These are phyloP conservation scores for Roridomyces roridus DNA, from an alignment of 768 basidiomycete genomes.

Conservation along the genomic window DNA sequence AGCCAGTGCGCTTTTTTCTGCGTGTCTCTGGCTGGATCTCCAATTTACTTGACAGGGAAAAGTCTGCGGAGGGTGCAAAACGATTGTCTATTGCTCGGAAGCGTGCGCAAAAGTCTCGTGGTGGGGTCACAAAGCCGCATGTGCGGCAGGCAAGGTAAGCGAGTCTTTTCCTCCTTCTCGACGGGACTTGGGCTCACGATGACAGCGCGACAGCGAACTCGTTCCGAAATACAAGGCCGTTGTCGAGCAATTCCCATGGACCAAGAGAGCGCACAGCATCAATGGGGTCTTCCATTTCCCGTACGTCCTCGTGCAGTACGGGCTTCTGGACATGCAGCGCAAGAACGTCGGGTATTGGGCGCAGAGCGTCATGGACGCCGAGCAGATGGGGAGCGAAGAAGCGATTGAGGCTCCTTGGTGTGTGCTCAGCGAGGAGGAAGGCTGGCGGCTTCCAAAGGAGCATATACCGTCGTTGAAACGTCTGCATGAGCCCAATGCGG, in stretches of 20 bases:
- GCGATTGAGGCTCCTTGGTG: slow-evolving; percentile 8
- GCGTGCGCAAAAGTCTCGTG: slow-evolving; percentile 4
- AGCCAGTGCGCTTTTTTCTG: too few relatives aligned
- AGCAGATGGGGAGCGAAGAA: not conserved
- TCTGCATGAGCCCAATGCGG: slow-evolving; percentile 29
- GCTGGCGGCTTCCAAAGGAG: slow-evolving; percentile 42
- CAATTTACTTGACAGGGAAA: too few relatives aligned
- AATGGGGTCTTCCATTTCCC: not conserved
- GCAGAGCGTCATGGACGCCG: not conserved
- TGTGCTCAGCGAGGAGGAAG: slow-evolving; percentile 34
- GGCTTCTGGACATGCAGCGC: not conserved
- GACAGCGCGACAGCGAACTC: slow-evolving; percentile 3
- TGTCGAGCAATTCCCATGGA: slow-evolving; percentile 15
- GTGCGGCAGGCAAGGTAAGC: slow-evolving; percentile 6
- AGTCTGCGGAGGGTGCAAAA: too few relatives aligned
- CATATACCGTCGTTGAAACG: slow-evolving; percentile 38
- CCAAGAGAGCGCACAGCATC: not conserved
- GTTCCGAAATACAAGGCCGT: not conserved
- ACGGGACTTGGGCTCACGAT: not conserved
- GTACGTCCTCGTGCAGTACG: slow-evolving; percentile 4
- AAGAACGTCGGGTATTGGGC: slow-evolving; percentile 15
- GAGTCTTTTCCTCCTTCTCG: not conserved
- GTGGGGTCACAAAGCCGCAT: not conserved
- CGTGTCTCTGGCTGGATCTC: too few relatives aligned
- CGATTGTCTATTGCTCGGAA: slow-evolving; percentile 15